A percentile compares a stretch with the other conserved stretches of the same genome.
These are phyloP conservation scores for Extremus antarcticus DNA, from an alignment of 495 filamentous ascomycete genomes.

Conservation along the genomic window DNA sequence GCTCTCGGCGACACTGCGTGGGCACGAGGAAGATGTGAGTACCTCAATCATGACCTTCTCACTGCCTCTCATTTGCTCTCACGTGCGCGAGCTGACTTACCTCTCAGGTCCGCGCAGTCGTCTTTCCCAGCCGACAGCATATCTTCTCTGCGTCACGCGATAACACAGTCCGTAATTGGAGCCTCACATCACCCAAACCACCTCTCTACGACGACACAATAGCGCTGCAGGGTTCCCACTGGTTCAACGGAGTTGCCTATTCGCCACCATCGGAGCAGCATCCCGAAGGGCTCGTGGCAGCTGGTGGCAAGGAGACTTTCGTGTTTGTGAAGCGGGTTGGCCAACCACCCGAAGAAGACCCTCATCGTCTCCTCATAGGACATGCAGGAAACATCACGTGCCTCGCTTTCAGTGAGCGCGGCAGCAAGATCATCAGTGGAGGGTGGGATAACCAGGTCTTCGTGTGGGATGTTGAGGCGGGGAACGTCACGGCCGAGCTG, in stretches of 20 bases:
- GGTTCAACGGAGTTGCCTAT: conserved; percentile 76
- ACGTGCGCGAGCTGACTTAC: neutral
- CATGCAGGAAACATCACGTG: conserved; percentile 80
- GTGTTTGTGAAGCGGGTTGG: conserved; percentile 76
- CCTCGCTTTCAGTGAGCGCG: conserved; percentile 62
- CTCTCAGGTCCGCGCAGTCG: conserved; percentile 72
- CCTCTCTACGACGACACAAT: conserved; percentile 67
- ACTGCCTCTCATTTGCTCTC: neutral
- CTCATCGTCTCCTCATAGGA: conserved; percentile 74
- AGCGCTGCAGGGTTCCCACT: conserved; percentile 62
- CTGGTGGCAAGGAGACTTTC: conserved; percentile 79
- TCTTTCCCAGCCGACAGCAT: conserved; percentile 61
- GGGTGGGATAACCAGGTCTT: conserved; percentile 85
- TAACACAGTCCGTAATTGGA: conserved; percentile 83
- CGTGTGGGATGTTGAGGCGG: conserved; percentile 61
- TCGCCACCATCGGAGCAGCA: conserved; percentile 56
- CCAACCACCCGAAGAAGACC: conserved; percentile 56
- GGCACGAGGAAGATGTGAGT: conserved; percentile 36
- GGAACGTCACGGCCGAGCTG: conserved; percentile 52
- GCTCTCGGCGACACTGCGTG: conserved; percentile 33
- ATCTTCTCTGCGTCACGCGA: conserved; percentile 83
- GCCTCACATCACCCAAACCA: conserved; percentile 49
- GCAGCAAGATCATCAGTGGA: conserved; percentile 71
- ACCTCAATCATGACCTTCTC: neutral
- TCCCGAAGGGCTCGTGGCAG: conserved; percentile 73